Base-by-base conservation (phyloP, 768 basidiomycete genomes). In the Lactarius vividus region DNA sequence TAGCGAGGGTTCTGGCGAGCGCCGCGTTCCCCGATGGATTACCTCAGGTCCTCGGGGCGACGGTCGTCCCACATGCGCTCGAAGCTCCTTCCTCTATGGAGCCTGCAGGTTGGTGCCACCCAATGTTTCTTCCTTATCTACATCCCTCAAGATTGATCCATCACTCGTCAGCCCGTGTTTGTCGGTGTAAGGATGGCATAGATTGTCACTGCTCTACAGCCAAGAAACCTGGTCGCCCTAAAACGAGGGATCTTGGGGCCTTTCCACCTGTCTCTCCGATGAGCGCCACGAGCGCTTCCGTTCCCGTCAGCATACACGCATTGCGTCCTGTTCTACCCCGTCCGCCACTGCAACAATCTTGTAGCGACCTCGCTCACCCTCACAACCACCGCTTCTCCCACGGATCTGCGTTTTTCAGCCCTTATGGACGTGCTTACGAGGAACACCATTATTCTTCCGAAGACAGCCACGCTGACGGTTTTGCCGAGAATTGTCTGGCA, bases 11-110 rank as follows among this genome's bases (percentile, higher is more conserved):
- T 73, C 82, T 84, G 72, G 83, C 84, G 72, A 78, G 83, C 79
- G 88, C 91, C 82, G 82, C 90, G 81, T 92, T 91, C 80, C 91
- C 91, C 68, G 79, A 88, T 72, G 91, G 91, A 78, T 81, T 92
- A 46, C 87, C 88, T 20, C 80, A 84, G 75, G 83, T 84, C 76
- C 81, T 88, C 79, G 87, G 83, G 81, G 82, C 85, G 81, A 84
- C 82, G 82, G 81, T 83, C 74, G 81, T 81, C 67, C 73, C 77
- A 69, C 79, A 79, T 69, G 69, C 72, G 57, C 72, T 75, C 28
- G 85, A 87, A 70, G 79, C 81, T 69, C 79, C 79, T 58, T 80
- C 82, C 63, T 86, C 88, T 71, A 85, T 86, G 63, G 86, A 89
- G 72, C 81, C 82, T 76, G 81, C 85, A 77, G 53, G 75, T 72